These are phyloP conservation scores for Vaccinium corymbosum DNA, from an alignment of 148 eudicot species.

Conservation along the genomic window DNA sequence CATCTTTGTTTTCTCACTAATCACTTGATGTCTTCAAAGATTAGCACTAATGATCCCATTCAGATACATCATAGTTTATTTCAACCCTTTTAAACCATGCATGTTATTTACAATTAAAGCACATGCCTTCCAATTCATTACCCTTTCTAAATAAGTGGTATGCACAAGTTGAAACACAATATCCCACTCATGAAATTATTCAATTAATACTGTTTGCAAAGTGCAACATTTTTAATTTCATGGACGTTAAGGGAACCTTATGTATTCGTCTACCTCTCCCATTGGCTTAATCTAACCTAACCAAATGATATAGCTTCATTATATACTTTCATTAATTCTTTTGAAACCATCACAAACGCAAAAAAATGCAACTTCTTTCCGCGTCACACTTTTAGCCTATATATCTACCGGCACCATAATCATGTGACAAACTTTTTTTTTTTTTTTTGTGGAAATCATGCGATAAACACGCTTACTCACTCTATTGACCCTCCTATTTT, in stretches of 20 bases:
- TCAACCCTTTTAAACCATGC: too few relatives aligned
- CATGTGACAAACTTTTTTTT: background rate
- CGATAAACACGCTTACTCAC: background rate
- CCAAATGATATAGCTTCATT: background rate
- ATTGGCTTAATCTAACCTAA: slow-evolving; percentile 9
- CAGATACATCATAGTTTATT: too few relatives aligned
- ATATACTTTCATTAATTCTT: background rate
- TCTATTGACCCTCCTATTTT: background rate
- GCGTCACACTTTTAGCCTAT: background rate
- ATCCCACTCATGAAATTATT: background rate
- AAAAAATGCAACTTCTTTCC: background rate
- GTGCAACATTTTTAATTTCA: background rate
- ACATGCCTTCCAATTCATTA: background rate
- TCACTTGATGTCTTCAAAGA: too few relatives aligned
- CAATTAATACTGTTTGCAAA: background rate
- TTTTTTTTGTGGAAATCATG: background rate
- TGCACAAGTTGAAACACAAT: background rate
- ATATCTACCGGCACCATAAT: background rate
- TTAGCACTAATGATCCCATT: too few relatives aligned
- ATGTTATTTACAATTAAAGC: background rate
- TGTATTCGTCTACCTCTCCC: background rate
- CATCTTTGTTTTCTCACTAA: too few relatives aligned
- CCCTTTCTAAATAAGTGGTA: background rate
- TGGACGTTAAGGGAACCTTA: background rate
- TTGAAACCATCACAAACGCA: background rate